These are phyloP conservation scores for Sugiyamaella xylanicola DNA, from an alignment of 1,139 yeast genomes.

Conservation along the genomic window DNA sequence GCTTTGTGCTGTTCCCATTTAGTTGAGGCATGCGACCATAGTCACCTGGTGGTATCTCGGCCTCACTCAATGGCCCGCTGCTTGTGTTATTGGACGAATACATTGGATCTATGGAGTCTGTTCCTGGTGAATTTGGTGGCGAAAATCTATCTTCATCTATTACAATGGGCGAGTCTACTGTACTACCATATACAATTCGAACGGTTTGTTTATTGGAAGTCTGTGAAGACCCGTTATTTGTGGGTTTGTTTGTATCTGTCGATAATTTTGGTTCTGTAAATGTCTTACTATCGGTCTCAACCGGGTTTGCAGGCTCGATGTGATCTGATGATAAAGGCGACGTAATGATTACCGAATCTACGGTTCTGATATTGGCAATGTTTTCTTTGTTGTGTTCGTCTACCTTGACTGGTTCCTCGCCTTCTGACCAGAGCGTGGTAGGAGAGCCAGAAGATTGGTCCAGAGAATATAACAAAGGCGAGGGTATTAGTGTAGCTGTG, in stretches of 20 bases:
- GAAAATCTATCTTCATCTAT: constrained; percentile 7
- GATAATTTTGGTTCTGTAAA: too few relatives aligned
- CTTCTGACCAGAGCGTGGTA: constrained; percentile 10
- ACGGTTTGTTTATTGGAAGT: constrained; percentile 3
- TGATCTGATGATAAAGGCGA: too few relatives aligned
- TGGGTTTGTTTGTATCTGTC: too few relatives aligned
- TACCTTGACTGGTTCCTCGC: not conserved
- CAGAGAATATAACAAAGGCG: constrained; percentile 1
- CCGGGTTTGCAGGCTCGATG: too few relatives aligned
- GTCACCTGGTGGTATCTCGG: constrained; percentile 15
- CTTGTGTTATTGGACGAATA: not conserved
- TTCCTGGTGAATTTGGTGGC: not conserved
- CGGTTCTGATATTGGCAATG: not conserved
- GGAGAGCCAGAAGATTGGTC: constrained; percentile 8
- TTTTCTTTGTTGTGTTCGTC: not conserved
- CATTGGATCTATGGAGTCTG: not conserved
- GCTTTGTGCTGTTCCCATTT: not conserved
- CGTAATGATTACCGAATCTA: too few relatives aligned
- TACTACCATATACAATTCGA: constrained; percentile 4
- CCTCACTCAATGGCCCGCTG: not conserved
- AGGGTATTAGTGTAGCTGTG: constrained; percentile 1
- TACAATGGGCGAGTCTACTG: constrained; percentile 5
- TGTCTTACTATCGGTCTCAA: too few relatives aligned
- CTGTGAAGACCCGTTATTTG: too few relatives aligned
- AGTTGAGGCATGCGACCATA: constrained; percentile 14